Conservation (phyloP, 306 rosid species). For the cucumber (Cucumis sativus) region DNA sequence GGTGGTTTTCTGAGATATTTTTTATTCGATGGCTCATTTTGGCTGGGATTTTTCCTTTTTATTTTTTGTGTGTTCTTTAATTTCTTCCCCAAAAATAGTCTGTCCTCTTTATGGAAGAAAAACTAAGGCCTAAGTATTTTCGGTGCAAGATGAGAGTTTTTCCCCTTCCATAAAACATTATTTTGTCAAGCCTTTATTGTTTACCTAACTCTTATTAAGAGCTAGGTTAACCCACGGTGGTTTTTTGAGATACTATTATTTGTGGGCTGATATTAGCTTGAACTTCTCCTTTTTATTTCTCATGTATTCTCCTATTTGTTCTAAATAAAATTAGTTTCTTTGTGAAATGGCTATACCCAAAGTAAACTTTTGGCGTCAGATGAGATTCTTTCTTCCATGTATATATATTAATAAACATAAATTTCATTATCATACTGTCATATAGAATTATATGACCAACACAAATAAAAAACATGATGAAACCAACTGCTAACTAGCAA, state of each 20-base stretch:
- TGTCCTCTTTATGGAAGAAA: background rate
- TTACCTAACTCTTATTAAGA: no score
- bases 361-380: no score
- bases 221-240: no score
- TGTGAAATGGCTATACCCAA: background rate
- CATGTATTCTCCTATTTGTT: no score
- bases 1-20: background rate
- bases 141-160: background rate
- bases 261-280: background rate
- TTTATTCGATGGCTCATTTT: background rate
- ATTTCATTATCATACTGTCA: background rate
- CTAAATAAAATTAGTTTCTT: no score
- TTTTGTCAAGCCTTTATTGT: no score
- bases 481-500: background rate
- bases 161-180: no score
- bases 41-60: background rate
- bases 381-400: no score
- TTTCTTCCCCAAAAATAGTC: background rate
- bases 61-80: background rate
- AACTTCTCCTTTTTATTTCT: background rate
- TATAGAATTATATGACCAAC: background rate
- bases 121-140: background rate
- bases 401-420: no score
- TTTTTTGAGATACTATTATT: background rate
- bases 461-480: background rate